Base-by-base conservation (phyloP, 108 stramenopile genomes). In the Tribonema minus region DNA sequence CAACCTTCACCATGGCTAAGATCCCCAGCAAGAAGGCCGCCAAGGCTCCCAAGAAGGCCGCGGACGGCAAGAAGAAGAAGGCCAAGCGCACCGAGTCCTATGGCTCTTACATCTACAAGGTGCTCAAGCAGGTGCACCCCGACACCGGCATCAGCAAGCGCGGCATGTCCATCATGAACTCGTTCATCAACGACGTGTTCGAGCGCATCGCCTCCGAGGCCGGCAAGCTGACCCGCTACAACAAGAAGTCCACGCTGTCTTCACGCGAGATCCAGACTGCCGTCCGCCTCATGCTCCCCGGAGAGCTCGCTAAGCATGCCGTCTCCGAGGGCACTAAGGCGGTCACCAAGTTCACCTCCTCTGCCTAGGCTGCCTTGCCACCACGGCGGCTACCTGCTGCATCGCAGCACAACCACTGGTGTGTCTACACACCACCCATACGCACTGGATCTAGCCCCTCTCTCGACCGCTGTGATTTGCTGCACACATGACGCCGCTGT, bases 231-330 rank as follows among this genome's bases (percentile, higher is more conserved):
- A n/a, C n/a, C n/a, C n/a, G n/a, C n/a, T n/a, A 82, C 61, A 81
- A 82, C 67, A 85, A 85, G 74, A 85, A 85, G 82, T 27, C 77
- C 30, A 40, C 82, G 26, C 82, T 82, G 59, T 70, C 65, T 59
- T 82, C 85, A 29, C 82, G 85, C 46, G 82, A 85, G 70, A 70
- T 85, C 71, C 82, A 85, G 76, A 77, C 82, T 7, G 84, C 73
- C 31, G 71, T 82, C 31, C 67, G n/a, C n/a, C n/a, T 91, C 94
- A 90, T 91, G 88, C 90, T 93, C 77, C 91, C 93, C 36, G 93
- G 93, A 69, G 93, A 94, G 85, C 89, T 92, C 58, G 90, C 92
- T 85, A 94, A 94, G 91, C 93, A 94, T 82, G 92, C 92, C 58
- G n/a, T n/a, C n/a, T n/a, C n/a, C n/a, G n/a, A n/a, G n/a, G n/a